Percentiles rank a stretch among this genome's conserved stretches.
Conservation (phyloP, 2,329 filamentous ascomycete genomes). For the Tolypocladium nubicola region DNA sequence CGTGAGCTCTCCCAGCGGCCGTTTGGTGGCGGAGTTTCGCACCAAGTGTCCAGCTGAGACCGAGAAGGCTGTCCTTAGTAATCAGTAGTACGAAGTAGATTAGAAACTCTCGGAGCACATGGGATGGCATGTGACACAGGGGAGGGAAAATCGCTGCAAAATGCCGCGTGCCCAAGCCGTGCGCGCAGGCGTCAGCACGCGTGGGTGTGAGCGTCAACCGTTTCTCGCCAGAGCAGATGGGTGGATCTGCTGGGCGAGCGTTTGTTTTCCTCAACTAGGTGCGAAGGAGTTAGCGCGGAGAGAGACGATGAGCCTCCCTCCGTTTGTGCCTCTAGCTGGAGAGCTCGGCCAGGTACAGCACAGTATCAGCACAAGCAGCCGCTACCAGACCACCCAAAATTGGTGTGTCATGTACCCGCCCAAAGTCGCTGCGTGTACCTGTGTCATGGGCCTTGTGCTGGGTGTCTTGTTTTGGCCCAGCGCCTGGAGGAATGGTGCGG, state of each 20-base stretch:
- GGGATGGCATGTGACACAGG: not conserved
- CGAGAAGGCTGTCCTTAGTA: not conserved
- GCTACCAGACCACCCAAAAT: slow-evolving; percentile 20
- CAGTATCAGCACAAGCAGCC: slow-evolving; percentile 23
- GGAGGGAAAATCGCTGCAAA: not conserved
- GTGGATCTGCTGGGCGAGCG: not conserved
- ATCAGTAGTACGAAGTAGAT: not conserved
- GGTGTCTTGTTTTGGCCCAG: slow-evolving; percentile 2
- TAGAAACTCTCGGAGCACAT: not conserved
- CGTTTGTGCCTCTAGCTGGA: not conserved
- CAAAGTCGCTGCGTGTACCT: slow-evolving; percentile 22
- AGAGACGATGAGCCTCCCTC: not conserved
- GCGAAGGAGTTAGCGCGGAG: not conserved
- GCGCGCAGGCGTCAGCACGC: not conserved
- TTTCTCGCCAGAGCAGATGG: not conserved
- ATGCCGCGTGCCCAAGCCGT: not conserved
- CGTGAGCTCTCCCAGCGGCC: not conserved
- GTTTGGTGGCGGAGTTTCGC: not conserved
- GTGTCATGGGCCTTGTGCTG: not conserved
- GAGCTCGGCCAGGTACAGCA: slow-evolving; percentile 19
- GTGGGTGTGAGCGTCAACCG: not conserved
- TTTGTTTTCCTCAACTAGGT: not conserved
- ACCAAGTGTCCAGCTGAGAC: too few relatives aligned
- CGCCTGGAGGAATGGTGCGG: slow-evolving; percentile 3
- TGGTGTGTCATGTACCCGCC: slow-evolving; percentile 26